These are phyloP conservation scores for Rhodotorula kratochvilovae DNA, from an alignment of 768 basidiomycete species.

Conservation along the genomic window DNA sequence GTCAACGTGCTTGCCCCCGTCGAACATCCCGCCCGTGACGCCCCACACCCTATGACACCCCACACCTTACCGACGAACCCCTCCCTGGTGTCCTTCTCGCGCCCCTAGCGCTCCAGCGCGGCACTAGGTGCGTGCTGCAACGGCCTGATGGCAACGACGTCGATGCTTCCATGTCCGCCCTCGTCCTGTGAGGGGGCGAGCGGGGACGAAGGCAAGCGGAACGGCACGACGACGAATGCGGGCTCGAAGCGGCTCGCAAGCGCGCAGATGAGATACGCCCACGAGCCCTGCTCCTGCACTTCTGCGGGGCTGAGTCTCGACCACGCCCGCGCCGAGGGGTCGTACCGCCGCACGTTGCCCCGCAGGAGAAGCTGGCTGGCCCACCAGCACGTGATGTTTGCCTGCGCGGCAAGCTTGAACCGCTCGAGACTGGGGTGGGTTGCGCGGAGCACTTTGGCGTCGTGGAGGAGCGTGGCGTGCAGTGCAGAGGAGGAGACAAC, in stretches of 20 bases:
- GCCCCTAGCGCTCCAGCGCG: conserved; percentile 46
- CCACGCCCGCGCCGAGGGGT: conserved; percentile 56
- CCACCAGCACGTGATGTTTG: conserved; percentile 80
- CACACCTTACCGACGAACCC: conserved; percentile 58
- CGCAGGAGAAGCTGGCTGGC: conserved; percentile 58
- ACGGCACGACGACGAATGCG: conserved; percentile 69
- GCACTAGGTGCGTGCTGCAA: conserved; percentile 55
- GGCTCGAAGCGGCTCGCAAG: conserved; percentile 79
- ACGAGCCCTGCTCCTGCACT: too few species aligned
- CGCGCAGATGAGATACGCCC: conserved; percentile 76
- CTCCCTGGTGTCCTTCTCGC: conserved; percentile 49
- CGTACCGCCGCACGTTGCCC: conserved; percentile 58
- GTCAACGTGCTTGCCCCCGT: conserved; percentile 66
- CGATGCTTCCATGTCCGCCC: too few species aligned
- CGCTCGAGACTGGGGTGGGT: conserved; percentile 71
- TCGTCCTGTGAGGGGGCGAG: conserved; percentile 46
- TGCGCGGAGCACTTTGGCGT: conserved; percentile 65
- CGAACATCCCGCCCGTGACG: conserved; percentile 66
- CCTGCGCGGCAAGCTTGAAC: conserved; percentile 82
- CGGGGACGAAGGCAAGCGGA: conserved; percentile 44
- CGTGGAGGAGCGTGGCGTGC: conserved; percentile 72
- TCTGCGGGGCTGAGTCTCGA: too few species aligned
- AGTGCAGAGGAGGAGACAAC: conserved; percentile 82
- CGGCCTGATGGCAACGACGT: conserved; percentile 73
- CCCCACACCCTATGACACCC: too few species aligned